phyloP scores from a whole-genome alignment of 139 green algal species.

The Micractinium sp. region DNA sequence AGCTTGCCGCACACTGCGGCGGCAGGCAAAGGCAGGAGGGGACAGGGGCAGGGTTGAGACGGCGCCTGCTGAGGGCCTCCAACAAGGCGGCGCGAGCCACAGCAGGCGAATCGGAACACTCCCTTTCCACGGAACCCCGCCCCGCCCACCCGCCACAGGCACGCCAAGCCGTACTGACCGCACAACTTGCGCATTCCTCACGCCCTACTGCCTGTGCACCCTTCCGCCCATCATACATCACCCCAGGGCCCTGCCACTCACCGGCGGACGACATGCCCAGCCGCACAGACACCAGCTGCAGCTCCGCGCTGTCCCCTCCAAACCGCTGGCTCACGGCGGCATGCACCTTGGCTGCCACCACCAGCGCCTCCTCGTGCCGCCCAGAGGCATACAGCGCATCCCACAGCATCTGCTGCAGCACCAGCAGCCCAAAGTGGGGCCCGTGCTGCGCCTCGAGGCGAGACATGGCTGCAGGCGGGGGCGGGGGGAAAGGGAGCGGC shows the following conservation, averaged over 20 bases:
- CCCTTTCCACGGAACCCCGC: not conserved
- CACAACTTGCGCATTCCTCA: too few relatives aligned
- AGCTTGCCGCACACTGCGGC: not conserved
- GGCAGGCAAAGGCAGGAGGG: not conserved
- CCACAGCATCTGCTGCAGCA: slow-evolving; percentile 31
- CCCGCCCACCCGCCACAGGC: not conserved
- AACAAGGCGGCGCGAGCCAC: too few relatives aligned
- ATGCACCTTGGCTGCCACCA: not conserved
- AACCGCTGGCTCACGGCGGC: not conserved
- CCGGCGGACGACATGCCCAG: slow-evolving; percentile 17
- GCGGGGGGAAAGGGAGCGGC: not conserved
- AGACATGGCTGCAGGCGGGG: not conserved
- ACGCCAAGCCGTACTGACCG: too few relatives aligned
- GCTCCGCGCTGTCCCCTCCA: not conserved
- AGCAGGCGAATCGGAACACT: not conserved
- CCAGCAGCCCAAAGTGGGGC: not conserved
- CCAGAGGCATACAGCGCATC: not conserved
- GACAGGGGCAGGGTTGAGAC: not conserved
- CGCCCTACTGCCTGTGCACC: too few relatives aligned
- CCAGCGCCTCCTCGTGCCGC: slow-evolving; percentile 13
- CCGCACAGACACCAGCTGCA: slow-evolving; percentile 18
- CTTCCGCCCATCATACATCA: too few relatives aligned
- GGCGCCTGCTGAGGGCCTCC: not conserved
- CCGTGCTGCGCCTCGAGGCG: not conserved
- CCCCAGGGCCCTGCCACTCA: too few relatives aligned